Evolutionary conservation across 139 green algal genomes (phyloP).

Genomic region (Chlamydomonas incerta): DNA sequence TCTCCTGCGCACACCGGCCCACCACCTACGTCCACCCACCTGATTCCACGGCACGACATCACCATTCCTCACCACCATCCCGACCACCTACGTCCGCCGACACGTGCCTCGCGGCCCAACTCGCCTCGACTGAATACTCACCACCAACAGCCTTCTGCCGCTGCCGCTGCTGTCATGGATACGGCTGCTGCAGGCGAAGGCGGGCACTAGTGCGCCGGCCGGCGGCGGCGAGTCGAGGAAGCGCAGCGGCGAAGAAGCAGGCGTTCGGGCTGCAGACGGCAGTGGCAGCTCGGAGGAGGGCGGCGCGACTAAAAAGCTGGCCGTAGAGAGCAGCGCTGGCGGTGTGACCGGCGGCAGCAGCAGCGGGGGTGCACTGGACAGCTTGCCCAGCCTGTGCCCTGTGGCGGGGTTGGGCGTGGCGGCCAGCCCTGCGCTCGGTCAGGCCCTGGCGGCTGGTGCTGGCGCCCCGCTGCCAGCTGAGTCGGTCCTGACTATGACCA

Average conservation of each 20-base stretch:
- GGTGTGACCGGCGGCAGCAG: neutral
- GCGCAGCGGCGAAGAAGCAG: conserved; percentile 7
- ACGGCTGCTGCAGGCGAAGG: too few species aligned
- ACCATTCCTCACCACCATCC: too few species aligned
- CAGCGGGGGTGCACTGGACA: neutral
- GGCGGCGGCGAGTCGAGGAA: neutral
- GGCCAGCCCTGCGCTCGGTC: neutral
- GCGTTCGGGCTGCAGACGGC: neutral
- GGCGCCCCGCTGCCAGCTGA: too few species aligned
- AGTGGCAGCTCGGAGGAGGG: neutral
- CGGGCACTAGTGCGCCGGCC: too few species aligned
- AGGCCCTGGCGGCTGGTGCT: too few species aligned
- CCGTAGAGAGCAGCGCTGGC: neutral
- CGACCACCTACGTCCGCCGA: too few species aligned
- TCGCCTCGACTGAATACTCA: too few species aligned
- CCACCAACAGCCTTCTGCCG: neutral
- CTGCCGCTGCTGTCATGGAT: neutral
- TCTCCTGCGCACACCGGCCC: too few species aligned
- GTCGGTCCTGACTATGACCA: too few species aligned
- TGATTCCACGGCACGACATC: too few species aligned
- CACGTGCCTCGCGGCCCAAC: too few species aligned
- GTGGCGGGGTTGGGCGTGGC: neutral
- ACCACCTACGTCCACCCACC: too few species aligned
- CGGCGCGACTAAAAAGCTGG: neutral
- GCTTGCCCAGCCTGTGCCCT: conserved; percentile 7